These are phyloP conservation scores for Rostrohypoxylon terebratum DNA, from an alignment of 495 filamentous ascomycete species.

Conservation along the genomic window DNA sequence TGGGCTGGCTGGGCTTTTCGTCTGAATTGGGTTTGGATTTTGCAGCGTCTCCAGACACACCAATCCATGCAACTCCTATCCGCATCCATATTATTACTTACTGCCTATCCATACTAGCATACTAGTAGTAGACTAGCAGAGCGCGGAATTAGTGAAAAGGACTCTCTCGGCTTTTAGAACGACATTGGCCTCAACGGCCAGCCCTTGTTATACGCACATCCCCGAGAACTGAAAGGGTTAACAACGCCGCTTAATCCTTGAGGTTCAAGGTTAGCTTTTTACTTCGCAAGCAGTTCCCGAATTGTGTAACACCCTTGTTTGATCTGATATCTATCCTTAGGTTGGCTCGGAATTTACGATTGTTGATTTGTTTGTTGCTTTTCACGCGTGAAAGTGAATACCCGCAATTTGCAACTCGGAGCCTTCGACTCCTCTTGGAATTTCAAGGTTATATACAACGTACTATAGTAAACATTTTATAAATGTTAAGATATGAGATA, in stretches of 20 bases:
- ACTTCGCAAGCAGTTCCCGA: conserved; percentile 43
- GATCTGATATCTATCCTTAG: conserved; percentile 33
- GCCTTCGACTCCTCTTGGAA: neutral
- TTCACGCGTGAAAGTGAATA: neutral
- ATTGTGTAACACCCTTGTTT: conserved; percentile 13
- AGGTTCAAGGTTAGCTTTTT: conserved; percentile 21
- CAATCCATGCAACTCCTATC: conserved; percentile 17
- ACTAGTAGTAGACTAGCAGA: neutral
- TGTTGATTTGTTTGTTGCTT: neutral
- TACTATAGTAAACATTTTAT: no score
- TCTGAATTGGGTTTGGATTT: conserved; percentile 32
- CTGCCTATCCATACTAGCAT: conserved; percentile 9
- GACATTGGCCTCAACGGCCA: conserved; percentile 20
- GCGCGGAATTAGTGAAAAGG: neutral
- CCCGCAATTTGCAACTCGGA: neutral
- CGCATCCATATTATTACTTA: no score
- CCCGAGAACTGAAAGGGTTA: conserved; percentile 24
- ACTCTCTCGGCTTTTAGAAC: conserved; percentile 11
- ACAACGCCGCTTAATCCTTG: conserved; percentile 32
- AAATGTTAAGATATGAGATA: no score
- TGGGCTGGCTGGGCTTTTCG: conserved; percentile 32
- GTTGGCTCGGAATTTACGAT: conserved; percentile 17
- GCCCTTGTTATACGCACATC: conserved; percentile 22
- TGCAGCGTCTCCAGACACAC: conserved; percentile 19
- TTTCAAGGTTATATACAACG: neutral